A percentile compares a stretch with the other conserved stretches of the same genome.
Evolutionary conservation across 805 yeast genomes (phyloP).

Genomic region (Tetrapisispora taiwanensis): DNA sequence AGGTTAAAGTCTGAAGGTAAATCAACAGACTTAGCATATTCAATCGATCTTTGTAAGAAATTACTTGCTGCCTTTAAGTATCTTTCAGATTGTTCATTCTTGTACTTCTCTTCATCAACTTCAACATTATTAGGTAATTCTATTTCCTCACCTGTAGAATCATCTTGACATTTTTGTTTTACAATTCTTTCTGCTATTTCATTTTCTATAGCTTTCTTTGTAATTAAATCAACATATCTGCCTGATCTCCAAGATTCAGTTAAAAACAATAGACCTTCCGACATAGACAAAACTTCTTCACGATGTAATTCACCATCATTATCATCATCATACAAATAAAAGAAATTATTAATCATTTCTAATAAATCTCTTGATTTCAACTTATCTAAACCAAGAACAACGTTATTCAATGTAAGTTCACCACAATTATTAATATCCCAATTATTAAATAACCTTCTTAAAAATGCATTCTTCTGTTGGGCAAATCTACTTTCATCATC

Average conservation of each 20-base stretch:
- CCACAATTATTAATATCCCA: slow-evolving; percentile 59
- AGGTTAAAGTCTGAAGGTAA: slow-evolving; percentile 31
- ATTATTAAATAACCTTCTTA: slow-evolving; percentile 51
- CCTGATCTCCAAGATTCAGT: slow-evolving; percentile 85
- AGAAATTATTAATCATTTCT: slow-evolving; percentile 69
- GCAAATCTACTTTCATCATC: slow-evolving; percentile 27
- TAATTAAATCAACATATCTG: slow-evolving; percentile 48
- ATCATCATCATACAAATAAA: slow-evolving; percentile 58
- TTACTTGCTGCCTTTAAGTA: slow-evolving; percentile 80
- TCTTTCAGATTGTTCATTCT: slow-evolving; percentile 59
- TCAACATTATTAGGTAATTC: slow-evolving; percentile 48
- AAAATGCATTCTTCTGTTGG: slow-evolving; percentile 36
- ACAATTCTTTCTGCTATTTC: slow-evolving; percentile 56
- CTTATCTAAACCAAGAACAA: slow-evolving; percentile 62
- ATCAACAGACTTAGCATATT: slow-evolving; percentile 70
- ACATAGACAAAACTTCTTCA: slow-evolving; percentile 71
- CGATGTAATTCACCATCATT: slow-evolving; percentile 54
- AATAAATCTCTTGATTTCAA: slow-evolving; percentile 65
- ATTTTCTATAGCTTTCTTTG: slow-evolving; percentile 52
- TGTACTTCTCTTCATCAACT: slow-evolving; percentile 53
- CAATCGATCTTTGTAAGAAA: slow-evolving; percentile 80
- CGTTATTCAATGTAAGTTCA: slow-evolving; percentile 54
- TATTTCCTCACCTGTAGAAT: slow-evolving; percentile 30
- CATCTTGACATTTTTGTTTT: slow-evolving; percentile 22
- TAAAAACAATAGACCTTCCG: slow-evolving; percentile 76